Base-by-base conservation (phyloP, 192 early-diverging fungal genomes). In the Rhizoclosmatium sp. region DNA sequence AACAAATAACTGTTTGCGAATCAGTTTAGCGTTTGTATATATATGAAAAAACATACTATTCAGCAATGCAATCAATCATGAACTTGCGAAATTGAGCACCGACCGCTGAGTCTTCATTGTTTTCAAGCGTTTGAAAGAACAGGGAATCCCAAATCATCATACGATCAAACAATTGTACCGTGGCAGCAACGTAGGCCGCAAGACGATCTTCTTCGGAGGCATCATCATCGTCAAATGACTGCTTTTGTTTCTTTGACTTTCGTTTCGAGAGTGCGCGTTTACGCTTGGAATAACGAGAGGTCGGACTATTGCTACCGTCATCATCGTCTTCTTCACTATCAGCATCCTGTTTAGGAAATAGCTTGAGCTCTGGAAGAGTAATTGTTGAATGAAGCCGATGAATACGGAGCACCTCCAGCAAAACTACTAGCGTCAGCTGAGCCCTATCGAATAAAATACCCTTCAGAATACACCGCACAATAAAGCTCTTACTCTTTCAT, bases 101-200 rank as follows among this genome's bases (percentile, higher is more conserved):
- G 10, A 60, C 56, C 21, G 39, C 72, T 9, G 39, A 23, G 19
- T 48, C 61, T 16, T 48, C 47, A 21, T 75, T 39, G 12, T 75
- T 21, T 46, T 75, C 72, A n/a, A 60, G 59, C 5, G 14, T 21
- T 21, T 40, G 42, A 39, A 64, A 75, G 45, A 47, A 47, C 2
- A 75, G 21, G 2, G 72, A 60, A 23, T 75, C 72, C 72, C 72
- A 75, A 64, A 75, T 75, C 72, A 75, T 45, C 5, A 60, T 44
- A 4, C 72, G 72, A 48, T 75, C 72, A 64, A 75, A 75, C 59
- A 75, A n/a, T 5, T 62, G n/a, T 4, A 47, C 56, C 7, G 62
- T 5, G 5, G 72, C 59, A 21, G 10, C 42, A 4, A 41, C 9
- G 45, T 75, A 75, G 7, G 23, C 72, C 23, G 7, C 21, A 40